Evolutionary conservation across 1,284 basidiomycete genomes (phyloP).

Genomic region (Taiwanofungus camphoratus): DNA sequence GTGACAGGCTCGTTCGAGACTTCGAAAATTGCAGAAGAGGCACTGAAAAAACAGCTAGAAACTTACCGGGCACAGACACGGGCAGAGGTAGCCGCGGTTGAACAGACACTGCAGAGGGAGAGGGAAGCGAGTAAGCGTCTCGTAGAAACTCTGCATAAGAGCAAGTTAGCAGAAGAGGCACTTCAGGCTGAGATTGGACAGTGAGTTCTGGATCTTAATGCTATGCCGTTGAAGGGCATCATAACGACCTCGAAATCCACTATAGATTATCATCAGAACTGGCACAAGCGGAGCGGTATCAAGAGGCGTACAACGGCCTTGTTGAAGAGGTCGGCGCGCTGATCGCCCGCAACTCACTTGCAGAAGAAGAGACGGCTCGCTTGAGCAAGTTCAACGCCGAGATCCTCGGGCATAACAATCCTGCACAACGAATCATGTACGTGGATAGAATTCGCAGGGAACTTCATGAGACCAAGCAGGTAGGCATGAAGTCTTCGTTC

Average conservation of each 20-base stretch:
- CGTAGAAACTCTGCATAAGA: slow-evolving; percentile 43
- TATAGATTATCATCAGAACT: slow-evolving; percentile 54
- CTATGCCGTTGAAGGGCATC: not conserved
- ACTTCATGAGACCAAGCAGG: slow-evolving; percentile 66
- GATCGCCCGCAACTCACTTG: slow-evolving; percentile 62
- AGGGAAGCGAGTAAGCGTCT: slow-evolving; percentile 43
- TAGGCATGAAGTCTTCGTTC: slow-evolving; percentile 25
- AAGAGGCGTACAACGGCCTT: slow-evolving; percentile 59
- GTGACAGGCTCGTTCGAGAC: slow-evolving; percentile 26
- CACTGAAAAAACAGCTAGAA: slow-evolving; percentile 22
- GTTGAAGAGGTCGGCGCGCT: slow-evolving; percentile 58
- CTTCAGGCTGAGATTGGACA: slow-evolving; percentile 56
- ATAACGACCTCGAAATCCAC: slow-evolving; percentile 7
- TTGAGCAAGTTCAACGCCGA: slow-evolving; percentile 73
- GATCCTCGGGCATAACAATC: slow-evolving; percentile 69
- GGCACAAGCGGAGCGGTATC: slow-evolving; percentile 52
- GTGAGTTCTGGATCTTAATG: slow-evolving; percentile 38
- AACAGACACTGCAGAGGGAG: slow-evolving; percentile 41
- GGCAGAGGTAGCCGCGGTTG: no score
- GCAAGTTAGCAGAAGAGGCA: slow-evolving; percentile 54
- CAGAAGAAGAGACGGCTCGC: slow-evolving; percentile 62
- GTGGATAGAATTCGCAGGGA: slow-evolving; percentile 68
- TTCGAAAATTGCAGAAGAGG: slow-evolving; percentile 17
- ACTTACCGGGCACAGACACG: no score
- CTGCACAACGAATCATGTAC: slow-evolving; percentile 69